Conservation (phyloP, 306 rosid genomes). For the Lotus japonicus region DNA sequence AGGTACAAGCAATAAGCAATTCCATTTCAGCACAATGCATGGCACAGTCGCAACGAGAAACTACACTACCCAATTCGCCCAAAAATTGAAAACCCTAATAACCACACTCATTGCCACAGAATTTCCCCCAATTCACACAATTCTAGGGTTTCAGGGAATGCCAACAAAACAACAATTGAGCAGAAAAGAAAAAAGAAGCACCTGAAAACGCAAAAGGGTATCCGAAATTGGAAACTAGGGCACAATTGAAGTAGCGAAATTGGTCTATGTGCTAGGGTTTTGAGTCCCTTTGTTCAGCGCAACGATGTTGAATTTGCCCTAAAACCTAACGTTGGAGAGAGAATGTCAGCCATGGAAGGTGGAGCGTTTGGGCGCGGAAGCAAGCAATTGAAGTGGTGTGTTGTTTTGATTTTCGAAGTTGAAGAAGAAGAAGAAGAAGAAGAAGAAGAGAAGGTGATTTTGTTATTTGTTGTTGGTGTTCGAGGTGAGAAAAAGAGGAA, state of each 20-base stretch:
- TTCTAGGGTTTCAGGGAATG: slow-evolving; percentile 77
- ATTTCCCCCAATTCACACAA: slow-evolving; percentile 42
- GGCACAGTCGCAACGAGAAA: slow-evolving; percentile 19
- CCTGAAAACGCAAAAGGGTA: slow-evolving; percentile 45
- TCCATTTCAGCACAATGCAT: slow-evolving; percentile 63
- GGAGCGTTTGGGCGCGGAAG: slow-evolving; percentile 18
- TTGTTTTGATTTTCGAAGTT: neutral
- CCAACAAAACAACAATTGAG: slow-evolving; percentile 31
- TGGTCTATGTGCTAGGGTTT: slow-evolving; percentile 85
- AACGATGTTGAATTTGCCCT: slow-evolving; percentile 42
- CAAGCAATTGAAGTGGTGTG: slow-evolving; percentile 30
- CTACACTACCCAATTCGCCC: slow-evolving; percentile 24
- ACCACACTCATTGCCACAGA: slow-evolving; percentile 24
- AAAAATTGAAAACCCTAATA: slow-evolving; percentile 42
- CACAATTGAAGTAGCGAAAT: slow-evolving; percentile 30
- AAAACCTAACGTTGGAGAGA: slow-evolving; percentile 29
- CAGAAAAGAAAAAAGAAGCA: slow-evolving; percentile 32
- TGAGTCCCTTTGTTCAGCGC: slow-evolving; percentile 27
- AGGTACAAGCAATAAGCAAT: slow-evolving; percentile 26
- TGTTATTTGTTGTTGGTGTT: slow-evolving; percentile 29
- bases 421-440: slow-evolving; percentile 15
- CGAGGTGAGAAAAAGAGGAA: slow-evolving; percentile 33
- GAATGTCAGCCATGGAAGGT: slow-evolving; percentile 63
- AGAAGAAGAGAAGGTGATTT: neutral
- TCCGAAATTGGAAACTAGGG: slow-evolving; percentile 50